These are phyloP conservation scores for Penicillium fimorum DNA, from an alignment of 495 filamentous ascomycete species.

Conservation along the genomic window DNA sequence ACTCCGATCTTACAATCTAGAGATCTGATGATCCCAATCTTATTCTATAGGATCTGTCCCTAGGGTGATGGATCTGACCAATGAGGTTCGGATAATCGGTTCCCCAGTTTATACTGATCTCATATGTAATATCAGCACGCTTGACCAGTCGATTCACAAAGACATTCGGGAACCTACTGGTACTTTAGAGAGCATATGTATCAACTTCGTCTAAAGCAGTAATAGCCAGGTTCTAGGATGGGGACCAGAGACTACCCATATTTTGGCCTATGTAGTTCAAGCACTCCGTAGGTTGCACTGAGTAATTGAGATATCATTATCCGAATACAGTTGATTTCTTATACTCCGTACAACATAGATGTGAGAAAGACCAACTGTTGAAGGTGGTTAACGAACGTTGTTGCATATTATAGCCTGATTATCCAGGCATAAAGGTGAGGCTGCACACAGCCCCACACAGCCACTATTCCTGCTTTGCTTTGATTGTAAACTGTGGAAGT, in stretches of 20 bases:
- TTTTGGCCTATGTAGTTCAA: neutral
- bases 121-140: neutral
- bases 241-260: neutral
- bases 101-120: neutral
- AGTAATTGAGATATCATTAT: neutral
- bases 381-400: no score
- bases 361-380: neutral
- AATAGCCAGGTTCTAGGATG: neutral
- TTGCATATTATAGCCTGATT: neutral
- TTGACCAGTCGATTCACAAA: neutral
- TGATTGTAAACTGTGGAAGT: neutral
- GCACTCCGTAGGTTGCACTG: neutral
- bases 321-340: neutral
- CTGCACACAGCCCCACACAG: constrained; percentile 4
- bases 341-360: neutral
- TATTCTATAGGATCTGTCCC: neutral
- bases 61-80: constrained; percentile 4
- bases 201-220: neutral
- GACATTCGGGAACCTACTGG: neutral
- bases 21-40: constrained; percentile 12
- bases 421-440: neutral
- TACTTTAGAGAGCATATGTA: neutral
- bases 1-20: constrained; percentile 12
- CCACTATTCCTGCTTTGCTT: constrained; percentile 1
- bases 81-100: neutral